Evolutionary conservation across 2,329 filamentous ascomycete species (phyloP), one percentile per base, ranked within the genome.

Genomic region (Claviceps digitariae): DNA sequence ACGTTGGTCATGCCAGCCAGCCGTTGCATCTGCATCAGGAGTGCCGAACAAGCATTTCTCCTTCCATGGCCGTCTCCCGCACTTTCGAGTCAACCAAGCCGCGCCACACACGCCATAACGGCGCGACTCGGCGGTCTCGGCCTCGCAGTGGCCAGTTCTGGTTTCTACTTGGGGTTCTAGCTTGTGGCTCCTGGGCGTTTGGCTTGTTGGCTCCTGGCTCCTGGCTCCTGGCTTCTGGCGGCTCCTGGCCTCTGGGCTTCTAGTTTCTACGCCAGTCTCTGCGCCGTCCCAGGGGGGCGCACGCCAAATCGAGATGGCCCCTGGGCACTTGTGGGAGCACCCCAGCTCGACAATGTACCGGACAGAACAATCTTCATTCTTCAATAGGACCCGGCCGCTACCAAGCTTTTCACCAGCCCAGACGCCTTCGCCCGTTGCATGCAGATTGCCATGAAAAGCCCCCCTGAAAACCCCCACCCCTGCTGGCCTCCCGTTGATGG

Each of bases 251-350:
- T 38, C 34, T 5, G 34, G n/a, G n/a, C n/a, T n/a, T 7, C 34
- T 17, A 17, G 34, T 8, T 38, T 15, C 13, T 5, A 38, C 34
- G 34, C 34, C 34, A 38, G 34, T 17, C 17, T 6, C 34, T 8
- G 17, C 34, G 34, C 34, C 34, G 34, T 38, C 15, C 34, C 27
- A 13, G 5, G 34, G 34, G 23, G 21, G 43, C 45, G 44, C 49
- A 44, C 45, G 49, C 53, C 44, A 40, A 45, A 44, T 51, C 44
- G 49, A 52, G 45, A 49, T 38, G 41, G 41, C 25, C 36, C 48
- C 25, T 44, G 38, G n/a, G 34, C 34, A 41, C 40, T 41, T 10
- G 40, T 41, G 40, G n/a, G 40, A 41, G 12, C 7, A 41, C 34
- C 17, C 13, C 15, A 17, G 34, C 34, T 38, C 15, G 34, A 38